Percentiles rank a stretch among this genome's conserved stretches.
Conservation (phyloP, 164 flowering plant species). For the Warburgia ugandensis region DNA sequence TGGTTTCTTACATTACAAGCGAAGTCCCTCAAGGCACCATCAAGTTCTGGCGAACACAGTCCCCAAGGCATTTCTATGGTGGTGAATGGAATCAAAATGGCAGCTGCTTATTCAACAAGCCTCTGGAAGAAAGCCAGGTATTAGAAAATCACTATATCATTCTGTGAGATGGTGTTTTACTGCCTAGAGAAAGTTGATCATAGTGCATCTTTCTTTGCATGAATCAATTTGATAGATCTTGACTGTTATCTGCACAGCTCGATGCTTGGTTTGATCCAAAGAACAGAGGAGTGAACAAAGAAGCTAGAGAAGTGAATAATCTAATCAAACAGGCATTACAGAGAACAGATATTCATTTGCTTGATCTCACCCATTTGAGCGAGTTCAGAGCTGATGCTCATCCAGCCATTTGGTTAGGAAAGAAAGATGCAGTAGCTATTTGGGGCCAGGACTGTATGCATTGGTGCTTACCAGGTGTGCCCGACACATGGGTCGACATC, state of each 20-base stretch:
- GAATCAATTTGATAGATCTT: background rate
- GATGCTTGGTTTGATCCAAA: constrained; percentile 90
- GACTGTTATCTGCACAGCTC: constrained; percentile 51
- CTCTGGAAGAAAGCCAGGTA: constrained; percentile 71
- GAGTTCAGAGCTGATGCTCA: constrained; percentile 98
- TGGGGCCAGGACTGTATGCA: constrained; percentile 99
- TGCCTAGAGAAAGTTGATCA: too few species aligned
- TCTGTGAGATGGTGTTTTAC: too few species aligned
- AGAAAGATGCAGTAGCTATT: constrained; percentile 74
- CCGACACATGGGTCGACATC: constrained; percentile 94
- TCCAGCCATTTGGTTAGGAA: constrained; percentile 93
- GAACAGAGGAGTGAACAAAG: constrained; percentile 80
- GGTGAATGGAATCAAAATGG: constrained; percentile 99
- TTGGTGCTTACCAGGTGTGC: constrained; percentile 98
- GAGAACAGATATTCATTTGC: constrained; percentile 47
- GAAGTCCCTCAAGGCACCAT: constrained; percentile 52
- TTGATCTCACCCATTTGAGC: constrained; percentile 77
- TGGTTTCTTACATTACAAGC: constrained; percentile 58
- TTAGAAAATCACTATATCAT: too few species aligned
- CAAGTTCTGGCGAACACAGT: constrained; percentile 92
- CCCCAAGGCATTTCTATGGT: constrained; percentile 91
- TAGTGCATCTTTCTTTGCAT: too few species aligned
- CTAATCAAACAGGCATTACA: constrained; percentile 46
- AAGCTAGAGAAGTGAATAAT: constrained; percentile 64
- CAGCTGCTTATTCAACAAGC: constrained; percentile 68